Percentiles rank a stretch among this genome's conserved stretches.
Conservation (phyloP, 805 yeast species). For the Candida caryicola region DNA sequence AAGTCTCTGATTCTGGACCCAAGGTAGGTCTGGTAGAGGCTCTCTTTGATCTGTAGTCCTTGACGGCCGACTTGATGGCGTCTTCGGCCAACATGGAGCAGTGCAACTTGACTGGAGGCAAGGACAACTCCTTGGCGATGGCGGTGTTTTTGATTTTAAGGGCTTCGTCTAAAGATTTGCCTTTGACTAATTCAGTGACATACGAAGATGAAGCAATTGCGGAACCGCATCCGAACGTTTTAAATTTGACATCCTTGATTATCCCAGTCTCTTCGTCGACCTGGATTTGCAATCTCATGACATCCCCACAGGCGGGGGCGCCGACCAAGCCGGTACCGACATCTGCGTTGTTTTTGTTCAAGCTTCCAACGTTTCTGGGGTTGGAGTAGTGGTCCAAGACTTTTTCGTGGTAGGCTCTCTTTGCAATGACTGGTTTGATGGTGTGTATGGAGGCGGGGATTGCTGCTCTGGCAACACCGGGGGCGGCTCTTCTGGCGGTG, state of each 20-base stretch:
- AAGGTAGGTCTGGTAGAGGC: conserved; percentile 49
- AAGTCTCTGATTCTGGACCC: conserved; percentile 30
- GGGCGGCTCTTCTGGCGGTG: conserved; percentile 3
- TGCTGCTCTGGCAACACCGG: conserved; percentile 3
- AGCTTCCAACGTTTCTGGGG: conserved; percentile 94
- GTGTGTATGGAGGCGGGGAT: conserved; percentile 4
- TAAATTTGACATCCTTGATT: conserved; percentile 92
- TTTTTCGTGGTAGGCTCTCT: conserved; percentile 74
- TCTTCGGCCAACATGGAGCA: conserved; percentile 99
- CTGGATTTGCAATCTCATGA: conserved; percentile 93
- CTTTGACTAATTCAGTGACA: conserved; percentile 93
- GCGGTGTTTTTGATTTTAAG: conserved; percentile 87
- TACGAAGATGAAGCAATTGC: conserved; percentile 96
- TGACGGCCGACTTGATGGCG: conserved; percentile 95
- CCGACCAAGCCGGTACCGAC: conserved; percentile 98
- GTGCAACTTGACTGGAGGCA: conserved; percentile 96
- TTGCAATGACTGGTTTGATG: conserved; percentile 9
- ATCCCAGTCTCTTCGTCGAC: conserved; percentile 88
- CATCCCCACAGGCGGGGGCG: conserved; percentile 99
- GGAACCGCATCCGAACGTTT: conserved; percentile 98
- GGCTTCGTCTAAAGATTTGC: conserved; percentile 92
- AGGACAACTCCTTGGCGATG: conserved; percentile 88
- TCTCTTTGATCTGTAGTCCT: conserved; percentile 89
- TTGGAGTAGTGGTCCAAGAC: conserved; percentile 95
- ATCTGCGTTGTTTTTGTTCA: conserved; percentile 68